A percentile compares a stretch with the other conserved stretches of the same genome.
Evolutionary conservation across 192 early-diverging fungal species (phyloP).

Genomic region (Backusella liffmaniae): DNA sequence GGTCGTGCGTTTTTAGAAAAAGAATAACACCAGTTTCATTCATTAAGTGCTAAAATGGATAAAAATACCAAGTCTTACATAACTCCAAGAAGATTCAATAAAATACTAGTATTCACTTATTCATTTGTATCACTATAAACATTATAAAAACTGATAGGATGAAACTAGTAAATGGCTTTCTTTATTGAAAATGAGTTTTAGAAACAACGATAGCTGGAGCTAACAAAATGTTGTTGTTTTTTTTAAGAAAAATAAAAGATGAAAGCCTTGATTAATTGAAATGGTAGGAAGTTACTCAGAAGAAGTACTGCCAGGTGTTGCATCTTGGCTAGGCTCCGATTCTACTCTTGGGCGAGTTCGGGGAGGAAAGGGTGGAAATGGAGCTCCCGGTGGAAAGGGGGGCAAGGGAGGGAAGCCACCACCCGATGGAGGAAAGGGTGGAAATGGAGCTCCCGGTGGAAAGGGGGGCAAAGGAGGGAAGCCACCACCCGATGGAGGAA

Average conservation of each 20-base stretch:
- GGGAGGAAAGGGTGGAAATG: neutral
- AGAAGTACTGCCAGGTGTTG: neutral
- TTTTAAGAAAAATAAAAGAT: neutral
- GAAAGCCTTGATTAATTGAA: neutral
- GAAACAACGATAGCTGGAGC: neutral
- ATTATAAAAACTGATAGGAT: no score
- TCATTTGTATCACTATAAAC: no score
- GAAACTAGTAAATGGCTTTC: neutral
- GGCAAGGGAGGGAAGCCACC: neutral
- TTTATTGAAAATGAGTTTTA: neutral
- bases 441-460: neutral
- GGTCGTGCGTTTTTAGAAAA: no score
- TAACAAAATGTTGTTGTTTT: neutral
- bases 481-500: neutral
- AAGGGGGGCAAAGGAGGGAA: neutral
- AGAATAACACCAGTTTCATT: no score
- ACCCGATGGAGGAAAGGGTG: neutral
- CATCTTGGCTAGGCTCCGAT: neutral
- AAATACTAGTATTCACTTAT: no score
- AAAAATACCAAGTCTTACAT: no score
- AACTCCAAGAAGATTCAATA: no score
- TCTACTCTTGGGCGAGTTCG: neutral
- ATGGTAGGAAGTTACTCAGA: neutral
- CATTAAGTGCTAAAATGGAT: no score
- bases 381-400: neutral